Evolutionary conservation across 305 asterid species (phyloP).

Genomic region (Plantago rigida): DNA sequence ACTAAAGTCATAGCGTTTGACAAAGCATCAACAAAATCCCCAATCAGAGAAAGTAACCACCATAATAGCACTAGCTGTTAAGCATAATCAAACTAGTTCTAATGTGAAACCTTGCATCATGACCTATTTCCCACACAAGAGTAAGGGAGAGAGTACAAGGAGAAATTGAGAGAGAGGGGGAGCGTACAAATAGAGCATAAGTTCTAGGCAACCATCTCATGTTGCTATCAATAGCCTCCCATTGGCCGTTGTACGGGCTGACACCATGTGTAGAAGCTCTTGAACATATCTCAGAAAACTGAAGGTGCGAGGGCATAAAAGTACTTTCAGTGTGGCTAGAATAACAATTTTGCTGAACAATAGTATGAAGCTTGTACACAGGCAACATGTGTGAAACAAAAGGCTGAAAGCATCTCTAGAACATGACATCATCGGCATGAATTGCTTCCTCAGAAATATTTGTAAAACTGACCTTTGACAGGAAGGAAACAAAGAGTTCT

Average conservation of each 20-base stretch:
- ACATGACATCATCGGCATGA: background rate
- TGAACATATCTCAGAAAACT: constrained; percentile 66
- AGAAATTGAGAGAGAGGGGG: constrained; percentile 25
- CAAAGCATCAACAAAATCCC: background rate
- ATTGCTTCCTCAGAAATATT: constrained; percentile 1
- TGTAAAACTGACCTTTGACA: constrained; percentile 50
- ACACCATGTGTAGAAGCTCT: constrained; percentile 65
- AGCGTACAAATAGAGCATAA: constrained; percentile 65
- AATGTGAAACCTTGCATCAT: too few relatives aligned
- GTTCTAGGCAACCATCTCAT: constrained; percentile 94
- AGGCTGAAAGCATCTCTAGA: constrained; percentile 2
- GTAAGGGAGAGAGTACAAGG: too few relatives aligned
- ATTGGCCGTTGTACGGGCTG: constrained; percentile 51
- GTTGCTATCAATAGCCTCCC: constrained; percentile 72
- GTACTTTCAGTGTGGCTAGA: constrained; percentile 27
- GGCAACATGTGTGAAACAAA: background rate
- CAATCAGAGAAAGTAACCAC: background rate
- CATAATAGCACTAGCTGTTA: too few relatives aligned
- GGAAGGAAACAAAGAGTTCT: constrained; percentile 71
- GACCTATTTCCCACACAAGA: too few relatives aligned
- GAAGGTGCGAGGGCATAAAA: constrained; percentile 34
- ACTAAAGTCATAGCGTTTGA: too few relatives aligned
- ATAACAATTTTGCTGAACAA: constrained; percentile 8
- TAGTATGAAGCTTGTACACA: constrained; percentile 11
- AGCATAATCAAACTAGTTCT: too few relatives aligned